Percentiles rank a stretch among this genome's conserved stretches.
Evolutionary conservation across 495 filamentous ascomycete species (phyloP).

Genomic region (Terfezia boudieri): DNA sequence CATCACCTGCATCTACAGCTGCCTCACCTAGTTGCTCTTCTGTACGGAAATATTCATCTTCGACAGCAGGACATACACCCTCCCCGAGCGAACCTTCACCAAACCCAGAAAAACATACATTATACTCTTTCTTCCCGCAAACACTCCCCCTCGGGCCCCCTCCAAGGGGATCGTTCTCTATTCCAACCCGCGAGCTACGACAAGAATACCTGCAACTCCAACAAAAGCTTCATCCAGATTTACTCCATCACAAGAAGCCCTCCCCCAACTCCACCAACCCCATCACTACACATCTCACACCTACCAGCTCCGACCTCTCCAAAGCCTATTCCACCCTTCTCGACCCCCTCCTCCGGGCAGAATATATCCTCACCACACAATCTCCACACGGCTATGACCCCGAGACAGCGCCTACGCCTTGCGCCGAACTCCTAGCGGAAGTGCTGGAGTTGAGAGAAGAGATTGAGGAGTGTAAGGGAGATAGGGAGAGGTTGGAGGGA

Average conservation of each 20-base stretch:
- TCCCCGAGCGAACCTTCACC: neutral
- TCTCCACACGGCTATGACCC: conserved; percentile 61
- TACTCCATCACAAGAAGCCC: conserved; percentile 27
- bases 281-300: conserved; percentile 36
- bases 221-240: conserved; percentile 59
- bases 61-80: neutral
- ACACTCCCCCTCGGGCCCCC: conserved; percentile 66
- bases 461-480: conserved; percentile 51
- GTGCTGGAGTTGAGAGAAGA: conserved; percentile 72
- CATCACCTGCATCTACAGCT: no score
- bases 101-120: neutral
- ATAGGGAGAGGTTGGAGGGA: conserved; percentile 34
- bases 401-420: conserved; percentile 36
- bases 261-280: neutral
- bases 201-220: conserved; percentile 75
- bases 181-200: conserved; percentile 39
- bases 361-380: conserved; percentile 53
- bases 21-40: no score
- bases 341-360: conserved; percentile 53
- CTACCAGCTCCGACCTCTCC: conserved; percentile 57
- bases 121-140: conserved; percentile 69
- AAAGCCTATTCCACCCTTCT: conserved; percentile 67
- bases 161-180: conserved; percentile 48
- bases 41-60: no score
- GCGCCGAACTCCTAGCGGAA: conserved; percentile 59